Base-by-base conservation (phyloP, 192 early-diverging fungal genomes). In the Coemansia sp. region DNA sequence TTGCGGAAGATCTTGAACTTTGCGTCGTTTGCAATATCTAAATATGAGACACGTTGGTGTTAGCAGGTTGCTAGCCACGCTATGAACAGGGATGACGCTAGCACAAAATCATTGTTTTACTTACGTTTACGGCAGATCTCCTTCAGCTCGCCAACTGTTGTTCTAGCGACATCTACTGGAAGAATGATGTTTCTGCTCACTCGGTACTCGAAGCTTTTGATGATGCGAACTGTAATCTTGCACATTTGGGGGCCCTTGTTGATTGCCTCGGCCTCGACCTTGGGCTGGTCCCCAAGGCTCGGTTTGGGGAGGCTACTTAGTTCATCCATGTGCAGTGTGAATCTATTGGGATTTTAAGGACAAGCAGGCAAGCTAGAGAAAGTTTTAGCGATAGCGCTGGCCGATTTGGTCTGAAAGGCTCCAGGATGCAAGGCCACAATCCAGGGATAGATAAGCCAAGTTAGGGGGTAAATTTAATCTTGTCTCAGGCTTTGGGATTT, bases 201-300 rank as follows among this genome's bases (percentile, higher is more conserved):
- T 36, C 95, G 84, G 83, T 91, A 97, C 65, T 95, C 94, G 66
- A 97, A 94, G 37, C 85, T 91, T 70, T 95, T 95, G 73, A 97
- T 95, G 39, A 92, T 74, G 1, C 95, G 83, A 60, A 97, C 81
- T 6, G 94, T 96, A 6, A 96, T 67, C 9, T 60, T 50, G n/a
- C 26, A 53, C 31, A 31, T 53, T 53, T 26, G 26, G 11, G 14
- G 24, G 10, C 13, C 23, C 48, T 51, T 28, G 40, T 13, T 18
- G 6, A n/a, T n/a, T n/a, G 31, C 31, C 31, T 3, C 31, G 31
- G 42, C 16, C 18, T 20, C 42, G 8, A 20, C 8, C n/a, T 45
- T 18, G 50, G 50, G 50, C 50, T 53, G 24, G 24, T 24, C 50
- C 10, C 31, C 26, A 26, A 14, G 26, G 23, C 50, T 31, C 6